Base-by-base conservation (phyloP, 164 flowering plant species). In the Pachysandra terminalis region DNA sequence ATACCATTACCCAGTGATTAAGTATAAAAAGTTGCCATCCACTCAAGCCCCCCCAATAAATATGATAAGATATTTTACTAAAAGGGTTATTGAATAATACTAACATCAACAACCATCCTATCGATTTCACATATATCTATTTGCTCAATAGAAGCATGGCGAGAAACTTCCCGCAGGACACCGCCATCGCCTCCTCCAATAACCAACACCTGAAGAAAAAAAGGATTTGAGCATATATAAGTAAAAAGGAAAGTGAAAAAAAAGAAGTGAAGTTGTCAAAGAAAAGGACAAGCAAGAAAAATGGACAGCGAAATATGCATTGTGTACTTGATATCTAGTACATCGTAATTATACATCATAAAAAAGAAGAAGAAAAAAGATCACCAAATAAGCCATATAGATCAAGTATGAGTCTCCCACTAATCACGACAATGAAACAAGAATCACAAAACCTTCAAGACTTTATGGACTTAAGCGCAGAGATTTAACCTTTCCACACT, bases 131-230 rank as follows among this genome's bases (percentile, higher is more conserved):
- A 93, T 32, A 93, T 90, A 71, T 96, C 99, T 61, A 96, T 89
- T 59, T 91, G 88, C 78, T 88, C 98, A 69, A 96, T 83, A 48
- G 98, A 84, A 67, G 95, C 74, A 85, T 96, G 90, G 7, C 99
- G 94, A 67, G 99, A 66, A 45, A 93, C 96, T 84, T 96, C 99
- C 60, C 99, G 84, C 65, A 96, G 73, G 62, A 96, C 97, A 63
- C 99, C 99, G 74, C 99, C 99, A 84, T 95, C 98, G 69, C 99
- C 99, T 51, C 99, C 99, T 55, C 99, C 99, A 79, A 96, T 90
- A 28, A 96, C 94, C 85, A 96, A 78, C 68, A 96, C 97, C 99
- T 92, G 81, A 35, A 69, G 56, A 61, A 52, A 45, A n/a, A n/a
- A 57, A 65, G 28, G 27, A 21, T 8, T 14, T 32, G 37, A 32